A percentile compares a stretch with the other conserved stretches of the same genome.
These are phyloP conservation scores for Dioszegia hungarica DNA, from an alignment of 768 basidiomycete species.

Conservation along the genomic window DNA sequence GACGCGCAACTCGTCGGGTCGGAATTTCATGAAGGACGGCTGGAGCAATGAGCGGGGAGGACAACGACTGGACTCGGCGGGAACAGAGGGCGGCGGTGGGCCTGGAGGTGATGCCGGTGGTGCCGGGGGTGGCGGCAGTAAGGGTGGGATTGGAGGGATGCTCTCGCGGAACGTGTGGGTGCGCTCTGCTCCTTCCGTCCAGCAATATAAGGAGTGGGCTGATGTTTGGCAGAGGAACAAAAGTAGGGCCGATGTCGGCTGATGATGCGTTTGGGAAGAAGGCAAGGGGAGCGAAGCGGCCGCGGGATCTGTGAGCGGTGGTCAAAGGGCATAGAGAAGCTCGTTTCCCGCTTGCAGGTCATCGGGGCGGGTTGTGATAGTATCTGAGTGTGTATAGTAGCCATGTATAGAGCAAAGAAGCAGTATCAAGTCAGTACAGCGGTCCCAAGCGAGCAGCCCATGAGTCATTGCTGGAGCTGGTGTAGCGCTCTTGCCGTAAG, in stretches of 20 bases:
- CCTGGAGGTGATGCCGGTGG: neutral
- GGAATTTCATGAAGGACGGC: neutral
- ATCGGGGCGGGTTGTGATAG: no score
- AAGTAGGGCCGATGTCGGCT: neutral
- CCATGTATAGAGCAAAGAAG: neutral
- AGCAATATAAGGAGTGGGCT: neutral
- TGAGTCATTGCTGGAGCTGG: no score
- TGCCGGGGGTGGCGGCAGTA: neutral
- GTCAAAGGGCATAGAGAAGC: no score
- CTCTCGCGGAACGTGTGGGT: neutral
- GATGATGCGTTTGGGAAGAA: neutral
- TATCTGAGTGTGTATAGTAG: neutral
- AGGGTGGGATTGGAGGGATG: neutral
- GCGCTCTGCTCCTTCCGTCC: neutral
- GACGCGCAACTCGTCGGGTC: neutral
- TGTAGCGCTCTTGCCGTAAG: no score
- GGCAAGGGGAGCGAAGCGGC: conserved; percentile 1
- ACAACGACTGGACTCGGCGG: neutral
- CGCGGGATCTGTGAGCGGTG: neutral
- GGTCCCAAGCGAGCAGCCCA: no score
- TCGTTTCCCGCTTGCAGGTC: no score
- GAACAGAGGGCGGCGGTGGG: neutral
- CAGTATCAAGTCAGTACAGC: no score
- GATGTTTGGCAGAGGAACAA: neutral
- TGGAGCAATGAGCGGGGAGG: neutral